A percentile compares a stretch with the other conserved stretches of the same genome.
phyloP scores from a whole-genome alignment of 2,329 filamentous ascomycete species.

The Gaeumannomyces tritici region DNA sequence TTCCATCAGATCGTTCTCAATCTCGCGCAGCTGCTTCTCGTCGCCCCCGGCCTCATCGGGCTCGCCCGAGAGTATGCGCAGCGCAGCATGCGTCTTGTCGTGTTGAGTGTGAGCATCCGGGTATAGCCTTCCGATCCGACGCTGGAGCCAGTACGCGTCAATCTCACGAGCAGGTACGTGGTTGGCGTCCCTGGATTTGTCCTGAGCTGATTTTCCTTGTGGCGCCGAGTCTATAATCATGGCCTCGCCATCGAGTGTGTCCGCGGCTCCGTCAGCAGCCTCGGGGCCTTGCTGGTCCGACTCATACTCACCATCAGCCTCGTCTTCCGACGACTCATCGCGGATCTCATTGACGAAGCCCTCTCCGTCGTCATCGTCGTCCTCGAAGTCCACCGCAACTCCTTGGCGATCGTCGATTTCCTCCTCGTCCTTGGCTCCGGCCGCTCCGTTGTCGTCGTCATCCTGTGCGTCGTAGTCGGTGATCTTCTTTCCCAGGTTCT shows the following conservation, averaged over 20 bases:
- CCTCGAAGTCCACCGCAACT: conserved; percentile 95
- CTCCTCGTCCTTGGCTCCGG: conserved; percentile 54
- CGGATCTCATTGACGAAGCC: conserved; percentile 76
- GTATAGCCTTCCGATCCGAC: conserved; percentile 82
- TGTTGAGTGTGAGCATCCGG: conserved; percentile 87
- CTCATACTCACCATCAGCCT: conserved; percentile 53
- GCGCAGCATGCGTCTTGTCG: conserved; percentile 78
- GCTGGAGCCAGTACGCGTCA: conserved; percentile 94
- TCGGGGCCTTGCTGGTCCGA: conserved; percentile 41
- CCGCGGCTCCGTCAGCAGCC: conserved; percentile 41
- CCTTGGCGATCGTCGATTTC: conserved; percentile 92
- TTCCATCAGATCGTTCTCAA: conserved; percentile 97
- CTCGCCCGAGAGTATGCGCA: conserved; percentile 72
- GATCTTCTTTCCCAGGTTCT: conserved; percentile 96
- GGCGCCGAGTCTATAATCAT: conserved; percentile 72
- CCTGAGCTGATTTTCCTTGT: conserved; percentile 34
- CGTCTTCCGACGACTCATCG: conserved; percentile 77
- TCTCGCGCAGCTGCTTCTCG: conserved; percentile 79
- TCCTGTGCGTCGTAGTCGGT: conserved; percentile 97
- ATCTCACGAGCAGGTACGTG: conserved; percentile 78
- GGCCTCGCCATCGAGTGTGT: conserved; percentile 55
- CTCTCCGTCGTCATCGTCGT: conserved; percentile 74
- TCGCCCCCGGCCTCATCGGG: conserved; percentile 62
- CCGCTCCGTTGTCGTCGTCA: conserved; percentile 83
- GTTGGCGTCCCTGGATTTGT: conserved; percentile 43